phyloP scores from a whole-genome alignment of 129 eudicot genomes.

The Chrysanthemum seticuspe region DNA sequence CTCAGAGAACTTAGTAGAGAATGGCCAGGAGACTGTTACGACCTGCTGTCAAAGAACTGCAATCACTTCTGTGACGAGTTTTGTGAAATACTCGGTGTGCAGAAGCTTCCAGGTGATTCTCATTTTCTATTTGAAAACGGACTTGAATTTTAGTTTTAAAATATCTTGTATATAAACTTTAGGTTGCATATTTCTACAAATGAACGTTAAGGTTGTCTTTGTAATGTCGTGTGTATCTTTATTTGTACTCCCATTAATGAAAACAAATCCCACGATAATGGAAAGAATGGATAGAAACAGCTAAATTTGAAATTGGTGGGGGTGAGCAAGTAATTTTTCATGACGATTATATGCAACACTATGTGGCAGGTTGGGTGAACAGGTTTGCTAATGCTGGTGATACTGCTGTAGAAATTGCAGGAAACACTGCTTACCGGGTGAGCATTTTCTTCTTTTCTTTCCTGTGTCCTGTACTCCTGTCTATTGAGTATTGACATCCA shows the following conservation, averaged over 20 bases:
- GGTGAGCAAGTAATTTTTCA: background rate
- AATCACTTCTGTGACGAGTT: constrained; percentile 97
- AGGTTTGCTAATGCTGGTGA: constrained; percentile 97
- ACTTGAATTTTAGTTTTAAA: background rate
- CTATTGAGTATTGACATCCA: background rate
- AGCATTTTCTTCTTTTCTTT: constrained; percentile 14
- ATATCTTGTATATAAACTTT: background rate
- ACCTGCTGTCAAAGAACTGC: constrained; percentile 81
- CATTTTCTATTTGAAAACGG: background rate
- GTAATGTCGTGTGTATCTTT: background rate
- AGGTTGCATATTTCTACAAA: background rate
- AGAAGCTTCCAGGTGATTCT: constrained; percentile 76
- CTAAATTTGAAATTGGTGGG: background rate
- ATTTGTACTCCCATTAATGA: background rate
- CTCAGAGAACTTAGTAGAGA: constrained; percentile 85
- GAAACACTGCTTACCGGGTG: constrained; percentile 82
- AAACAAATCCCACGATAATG: background rate
- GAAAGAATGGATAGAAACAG: background rate
- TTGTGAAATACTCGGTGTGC: constrained; percentile 83
- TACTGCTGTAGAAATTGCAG: constrained; percentile 91
- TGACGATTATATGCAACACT: background rate
- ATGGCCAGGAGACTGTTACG: constrained; percentile 94
- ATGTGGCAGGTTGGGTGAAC: constrained; percentile 88
- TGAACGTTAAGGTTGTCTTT: background rate
- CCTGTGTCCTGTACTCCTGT: background rate